Evolutionary conservation across 768 basidiomycete species (phyloP), one percentile per base, ranked within the genome.

Genomic region (Lyophyllum decastes): DNA sequence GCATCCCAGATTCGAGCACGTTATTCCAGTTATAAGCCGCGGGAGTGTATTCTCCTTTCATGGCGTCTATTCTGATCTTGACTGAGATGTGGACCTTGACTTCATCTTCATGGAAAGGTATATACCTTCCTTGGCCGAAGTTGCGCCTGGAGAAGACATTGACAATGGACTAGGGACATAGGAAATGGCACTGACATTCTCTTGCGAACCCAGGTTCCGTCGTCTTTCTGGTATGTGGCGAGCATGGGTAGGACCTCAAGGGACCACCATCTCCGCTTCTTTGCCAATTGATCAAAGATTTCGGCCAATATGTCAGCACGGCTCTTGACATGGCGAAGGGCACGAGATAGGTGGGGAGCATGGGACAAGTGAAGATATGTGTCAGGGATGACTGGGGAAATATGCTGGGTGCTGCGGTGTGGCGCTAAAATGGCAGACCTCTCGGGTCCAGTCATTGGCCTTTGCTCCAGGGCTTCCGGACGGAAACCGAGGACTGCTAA

Each of bases 71-170:
- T 26, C 61, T 43, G 14, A 56, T 38, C 38, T 60, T 44, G 43
- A 70, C 69, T 2, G 68, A 66, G 7, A 52, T 46, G 54, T 70
- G 69, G n/a, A 70, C 65, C 41, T 62, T 54, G 46, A 69, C 53
- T 44, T 62, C 45, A 49, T 69, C 60, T 8, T 66, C 53, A 35
- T 60, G 43, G 52, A 68, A 66, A 16, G 68, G 69, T 21, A 70
- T 68, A 51, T 68, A 70, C 16, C 69, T 57, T n/a, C 69, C 69
- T 55, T 61, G 65, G 2, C 69, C 69, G 43, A 69, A 63, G 45
- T 70, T 70, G 25, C 65, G 64, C 65, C 69, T 70, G 44, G 12
- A 17, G 30, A 60, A 55, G n/a, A 43, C 24, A 33, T 50, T 4
- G 26, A 34, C 17, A 27, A 24, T 24, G 35, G 40, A 30, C 25